These are phyloP conservation scores for Solanum chilense DNA, from an alignment of 257 asterid species.

Conservation along the genomic window DNA sequence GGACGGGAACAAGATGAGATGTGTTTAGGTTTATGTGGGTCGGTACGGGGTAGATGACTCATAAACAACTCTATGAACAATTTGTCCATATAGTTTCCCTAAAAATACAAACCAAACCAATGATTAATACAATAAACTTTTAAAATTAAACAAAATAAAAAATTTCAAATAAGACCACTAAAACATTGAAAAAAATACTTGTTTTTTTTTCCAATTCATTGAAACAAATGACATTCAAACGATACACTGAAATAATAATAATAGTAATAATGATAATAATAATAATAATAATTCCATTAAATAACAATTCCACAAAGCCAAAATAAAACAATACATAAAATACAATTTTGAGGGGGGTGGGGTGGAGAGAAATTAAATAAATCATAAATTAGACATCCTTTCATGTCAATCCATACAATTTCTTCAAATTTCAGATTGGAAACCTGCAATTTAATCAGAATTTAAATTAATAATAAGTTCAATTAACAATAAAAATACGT, in stretches of 20 bases:
- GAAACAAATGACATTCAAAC: not conserved
- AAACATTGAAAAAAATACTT: not conserved
- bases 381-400: slow-evolving; percentile 23
- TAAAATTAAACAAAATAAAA: not conserved
- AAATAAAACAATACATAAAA: not conserved
- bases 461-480: not conserved
- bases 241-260: not conserved
- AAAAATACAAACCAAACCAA: not conserved
- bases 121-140: not conserved
- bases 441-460: slow-evolving; percentile 18
- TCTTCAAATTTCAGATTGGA: not conserved
- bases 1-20: too few relatives aligned
- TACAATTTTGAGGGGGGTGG: not conserved
- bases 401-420: slow-evolving; percentile 20
- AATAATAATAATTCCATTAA: slow-evolving; percentile 1
- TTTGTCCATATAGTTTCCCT: too few relatives aligned
- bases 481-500: not conserved
- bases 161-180: not conserved
- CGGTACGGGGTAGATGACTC: too few relatives aligned
- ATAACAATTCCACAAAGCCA: slow-evolving; percentile 5
- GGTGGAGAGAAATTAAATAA: not conserved
- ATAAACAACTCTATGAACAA: too few relatives aligned
- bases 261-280: not conserved
- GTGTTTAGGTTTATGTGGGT: too few relatives aligned
- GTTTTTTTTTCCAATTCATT: not conserved